A percentile compares a stretch with the other conserved stretches of the same genome.
Evolutionary conservation across 805 yeast species (phyloP).

Genomic region (Metschnikowia cubensis): DNA sequence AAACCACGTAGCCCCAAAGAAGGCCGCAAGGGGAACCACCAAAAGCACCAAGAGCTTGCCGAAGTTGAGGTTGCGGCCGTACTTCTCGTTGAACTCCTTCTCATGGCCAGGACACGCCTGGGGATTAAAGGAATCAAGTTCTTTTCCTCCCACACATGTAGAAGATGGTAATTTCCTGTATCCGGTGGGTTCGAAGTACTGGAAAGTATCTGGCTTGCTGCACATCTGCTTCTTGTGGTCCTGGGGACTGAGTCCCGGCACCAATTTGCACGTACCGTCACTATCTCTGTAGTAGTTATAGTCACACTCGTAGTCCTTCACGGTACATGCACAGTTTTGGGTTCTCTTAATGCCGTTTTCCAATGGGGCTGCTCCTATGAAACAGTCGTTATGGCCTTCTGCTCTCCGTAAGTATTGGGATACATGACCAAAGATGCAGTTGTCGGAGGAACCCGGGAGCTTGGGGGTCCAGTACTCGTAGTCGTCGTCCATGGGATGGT

Average conservation of each 20-base stretch:
- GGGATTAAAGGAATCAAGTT: slow-evolving; percentile 60
- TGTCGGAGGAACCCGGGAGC: slow-evolving; percentile 32
- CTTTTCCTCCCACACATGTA: slow-evolving; percentile 79
- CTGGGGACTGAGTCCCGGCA: slow-evolving; percentile 66
- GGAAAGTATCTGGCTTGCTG: slow-evolving; percentile 50
- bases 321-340: slow-evolving; percentile 76
- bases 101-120: slow-evolving; percentile 88
- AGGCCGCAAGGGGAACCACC: slow-evolving; percentile 54
- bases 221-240: slow-evolving; percentile 61
- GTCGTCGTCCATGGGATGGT: slow-evolving; percentile 38
- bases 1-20: slow-evolving; percentile 54
- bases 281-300: slow-evolving; percentile 65
- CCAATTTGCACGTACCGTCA: slow-evolving; percentile 84
- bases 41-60: slow-evolving; percentile 46
- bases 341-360: slow-evolving; percentile 51
- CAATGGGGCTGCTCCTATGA: slow-evolving; percentile 60
- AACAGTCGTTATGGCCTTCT: slow-evolving; percentile 55
- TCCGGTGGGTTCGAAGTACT: slow-evolving; percentile 87
- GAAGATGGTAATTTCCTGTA: slow-evolving; percentile 82
- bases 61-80: slow-evolving; percentile 53
- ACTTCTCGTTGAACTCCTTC: slow-evolving; percentile 52
- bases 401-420: slow-evolving; percentile 40
- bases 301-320: slow-evolving; percentile 92
- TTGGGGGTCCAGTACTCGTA: slow-evolving; percentile 42
- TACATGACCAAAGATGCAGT: slow-evolving; percentile 43